Evolutionary conservation across 1,139 yeast genomes (phyloP).

Genomic region (Spathaspora sp.): DNA sequence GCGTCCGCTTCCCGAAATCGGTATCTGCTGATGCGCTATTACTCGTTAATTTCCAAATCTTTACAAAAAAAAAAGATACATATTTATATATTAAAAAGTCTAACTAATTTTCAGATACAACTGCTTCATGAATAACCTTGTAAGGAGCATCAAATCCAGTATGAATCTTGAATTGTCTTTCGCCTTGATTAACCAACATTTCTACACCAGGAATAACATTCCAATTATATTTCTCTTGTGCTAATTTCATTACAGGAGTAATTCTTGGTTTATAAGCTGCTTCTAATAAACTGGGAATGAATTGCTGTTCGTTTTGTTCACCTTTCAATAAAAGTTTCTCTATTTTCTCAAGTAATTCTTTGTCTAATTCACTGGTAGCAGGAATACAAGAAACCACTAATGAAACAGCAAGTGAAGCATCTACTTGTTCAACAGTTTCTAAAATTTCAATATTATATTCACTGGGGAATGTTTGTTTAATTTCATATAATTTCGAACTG

Average conservation of each 20-base stretch:
- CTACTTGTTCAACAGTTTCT: conserved; percentile 47
- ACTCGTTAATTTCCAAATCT: neutral
- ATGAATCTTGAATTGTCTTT: conserved; percentile 79
- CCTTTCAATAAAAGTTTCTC: conserved; percentile 45
- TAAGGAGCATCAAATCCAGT: conserved; percentile 70
- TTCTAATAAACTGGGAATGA: conserved; percentile 66
- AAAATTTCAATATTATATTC: conserved; percentile 61
- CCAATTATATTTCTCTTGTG: conserved; percentile 62
- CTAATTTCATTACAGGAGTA: conserved; percentile 82
- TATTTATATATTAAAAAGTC: neutral
- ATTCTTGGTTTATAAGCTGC: conserved; percentile 90
- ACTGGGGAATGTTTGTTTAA: conserved; percentile 61
- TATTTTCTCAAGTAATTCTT: conserved; percentile 43
- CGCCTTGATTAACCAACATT: conserved; percentile 91
- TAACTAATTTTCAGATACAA: conserved; percentile 25
- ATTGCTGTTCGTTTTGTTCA: conserved; percentile 21
- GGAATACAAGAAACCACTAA: conserved; percentile 86
- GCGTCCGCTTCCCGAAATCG: too few relatives aligned
- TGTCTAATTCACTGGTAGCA: conserved; percentile 76
- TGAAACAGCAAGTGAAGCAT: conserved; percentile 46
- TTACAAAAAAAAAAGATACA: too few relatives aligned
- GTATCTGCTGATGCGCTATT: too few relatives aligned
- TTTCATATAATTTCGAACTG: conserved; percentile 55
- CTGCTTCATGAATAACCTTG: conserved; percentile 59
- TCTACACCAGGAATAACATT: conserved; percentile 80